Evolutionary conservation across 371 early-diverging fungal species (phyloP), one percentile per base, ranked within the genome.

Genomic region (Mucor saturninus): DNA sequence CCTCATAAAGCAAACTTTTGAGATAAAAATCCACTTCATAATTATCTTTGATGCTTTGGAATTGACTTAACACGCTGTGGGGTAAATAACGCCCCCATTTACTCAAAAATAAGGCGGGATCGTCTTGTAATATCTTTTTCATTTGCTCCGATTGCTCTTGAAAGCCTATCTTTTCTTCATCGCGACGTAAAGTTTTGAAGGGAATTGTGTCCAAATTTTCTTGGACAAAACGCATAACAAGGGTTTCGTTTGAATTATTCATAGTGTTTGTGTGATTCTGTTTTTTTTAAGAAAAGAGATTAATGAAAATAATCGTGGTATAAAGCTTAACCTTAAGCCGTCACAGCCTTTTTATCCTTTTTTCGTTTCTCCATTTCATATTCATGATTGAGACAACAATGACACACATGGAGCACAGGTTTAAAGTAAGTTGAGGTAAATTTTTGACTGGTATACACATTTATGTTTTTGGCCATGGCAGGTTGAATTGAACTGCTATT

Each of bases 1-100:
- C 49, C 14, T 57, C 56, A 15, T 69, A 62, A 9, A 77, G 50
- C 8, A 81, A 59, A 8, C 54, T 39, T 21, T 60, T 55, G 28
- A 83, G 39, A 57, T 77, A 65, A 58, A 77, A 77, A 29, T 72
- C 66, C 0, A 83, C 76, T 64, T 83, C 83, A 42, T 83, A 83
- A 58, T 78, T 66, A 29, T 62, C 54, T 64, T 42, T 10, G 1
- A 60, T 53, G 1, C 21, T 26, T 32, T 77, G 55, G 48, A 83
- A 83, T 9, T 67, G 46, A n/a, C 35, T 30, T 21, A 83, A 62
- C 32, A 64, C 54, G 4, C 67, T 64, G 31, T 57, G 58, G 9
- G 78, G 71, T 3, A 83, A 61, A 59, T 73, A 67, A 8, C 67
- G 69, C 2, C 83, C 83, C 83, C 83, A 83, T 56, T 75, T 76